phyloP scores from a whole-genome alignment of 2,329 filamentous ascomycete genomes.

The Exophiala viscosa region DNA sequence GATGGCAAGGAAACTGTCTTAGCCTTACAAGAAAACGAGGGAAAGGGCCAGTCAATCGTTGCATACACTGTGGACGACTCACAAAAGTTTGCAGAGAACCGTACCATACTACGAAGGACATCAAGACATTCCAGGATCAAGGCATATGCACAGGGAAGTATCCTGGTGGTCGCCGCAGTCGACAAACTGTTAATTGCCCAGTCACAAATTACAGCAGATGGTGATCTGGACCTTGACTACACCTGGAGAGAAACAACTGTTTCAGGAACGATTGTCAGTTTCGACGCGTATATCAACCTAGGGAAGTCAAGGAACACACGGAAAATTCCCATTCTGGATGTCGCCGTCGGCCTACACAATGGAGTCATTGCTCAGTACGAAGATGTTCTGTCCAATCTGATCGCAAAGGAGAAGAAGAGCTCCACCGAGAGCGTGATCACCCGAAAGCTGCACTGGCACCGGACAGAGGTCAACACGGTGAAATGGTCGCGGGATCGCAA shows the following conservation, averaged over 20 bases:
- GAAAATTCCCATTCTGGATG: slow-evolving; percentile 55
- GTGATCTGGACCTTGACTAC: slow-evolving; percentile 39
- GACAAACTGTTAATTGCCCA: slow-evolving; percentile 59
- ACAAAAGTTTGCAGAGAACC: not conserved
- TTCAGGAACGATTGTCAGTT: slow-evolving; percentile 62
- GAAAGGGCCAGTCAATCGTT: slow-evolving; percentile 2
- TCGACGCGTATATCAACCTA: slow-evolving; percentile 47
- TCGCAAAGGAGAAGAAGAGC: slow-evolving; percentile 42
- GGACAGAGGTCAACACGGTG: slow-evolving; percentile 73
- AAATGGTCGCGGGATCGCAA: slow-evolving; percentile 94
- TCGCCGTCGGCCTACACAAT: slow-evolving; percentile 71
- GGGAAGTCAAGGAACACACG: slow-evolving; percentile 29
- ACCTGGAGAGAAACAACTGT: slow-evolving; percentile 53
- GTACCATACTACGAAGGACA: slow-evolving; percentile 6
- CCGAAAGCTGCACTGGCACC: slow-evolving; percentile 85
- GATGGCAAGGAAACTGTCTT: slow-evolving; percentile 14
- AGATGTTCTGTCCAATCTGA: slow-evolving; percentile 62
- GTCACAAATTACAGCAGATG: slow-evolving; percentile 34
- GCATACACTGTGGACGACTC: slow-evolving; percentile 5
- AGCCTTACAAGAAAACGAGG: slow-evolving; percentile 6
- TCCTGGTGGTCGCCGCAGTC: slow-evolving; percentile 40
- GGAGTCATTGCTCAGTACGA: slow-evolving; percentile 80
- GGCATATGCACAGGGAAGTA: slow-evolving; percentile 29
- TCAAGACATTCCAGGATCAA: slow-evolving; percentile 9
- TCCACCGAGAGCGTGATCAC: slow-evolving; percentile 46